phyloP scores from a whole-genome alignment of 441 rosid species.

The Metrosideros polymorpha region DNA sequence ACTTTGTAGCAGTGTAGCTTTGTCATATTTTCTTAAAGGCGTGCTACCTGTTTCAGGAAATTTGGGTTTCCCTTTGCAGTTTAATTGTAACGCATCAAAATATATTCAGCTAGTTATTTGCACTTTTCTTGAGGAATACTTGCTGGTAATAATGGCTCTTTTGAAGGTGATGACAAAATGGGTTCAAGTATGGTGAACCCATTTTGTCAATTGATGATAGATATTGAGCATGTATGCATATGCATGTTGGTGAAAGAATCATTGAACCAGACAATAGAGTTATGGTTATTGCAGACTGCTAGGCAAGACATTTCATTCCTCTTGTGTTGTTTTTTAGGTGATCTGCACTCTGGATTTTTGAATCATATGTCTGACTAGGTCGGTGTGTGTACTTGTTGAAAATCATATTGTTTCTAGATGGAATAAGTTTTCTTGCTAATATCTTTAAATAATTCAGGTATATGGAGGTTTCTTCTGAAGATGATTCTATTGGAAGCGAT shows the following conservation, averaged over 20 bases:
- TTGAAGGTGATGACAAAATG: neutral
- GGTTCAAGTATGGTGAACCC: neutral
- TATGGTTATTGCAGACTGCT: neutral
- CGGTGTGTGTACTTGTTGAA: neutral
- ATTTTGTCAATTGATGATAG: neutral
- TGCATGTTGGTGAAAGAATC: neutral
- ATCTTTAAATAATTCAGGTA: constrained; percentile 31
- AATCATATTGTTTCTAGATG: neutral
- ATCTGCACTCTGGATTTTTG: neutral
- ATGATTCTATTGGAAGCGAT: constrained; percentile 36
- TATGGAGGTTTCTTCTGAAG: constrained; percentile 54
- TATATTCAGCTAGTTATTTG: neutral
- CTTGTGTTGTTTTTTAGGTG: neutral
- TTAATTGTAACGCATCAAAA: neutral
- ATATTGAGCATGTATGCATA: neutral
- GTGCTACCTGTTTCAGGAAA: neutral
- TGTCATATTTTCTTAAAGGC: neutral
- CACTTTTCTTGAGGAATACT: neutral
- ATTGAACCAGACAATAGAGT: neutral
- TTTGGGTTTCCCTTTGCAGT: neutral
- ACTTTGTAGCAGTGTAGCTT: neutral
- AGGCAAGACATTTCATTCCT: neutral
- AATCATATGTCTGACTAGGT: neutral
- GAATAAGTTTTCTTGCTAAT: neutral
- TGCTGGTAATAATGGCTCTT: neutral